Percentiles rank a stretch among this genome's conserved stretches.
Conservation (phyloP, 768 basidiomycete genomes). For the Rhodosporidiobolus sp. region DNA sequence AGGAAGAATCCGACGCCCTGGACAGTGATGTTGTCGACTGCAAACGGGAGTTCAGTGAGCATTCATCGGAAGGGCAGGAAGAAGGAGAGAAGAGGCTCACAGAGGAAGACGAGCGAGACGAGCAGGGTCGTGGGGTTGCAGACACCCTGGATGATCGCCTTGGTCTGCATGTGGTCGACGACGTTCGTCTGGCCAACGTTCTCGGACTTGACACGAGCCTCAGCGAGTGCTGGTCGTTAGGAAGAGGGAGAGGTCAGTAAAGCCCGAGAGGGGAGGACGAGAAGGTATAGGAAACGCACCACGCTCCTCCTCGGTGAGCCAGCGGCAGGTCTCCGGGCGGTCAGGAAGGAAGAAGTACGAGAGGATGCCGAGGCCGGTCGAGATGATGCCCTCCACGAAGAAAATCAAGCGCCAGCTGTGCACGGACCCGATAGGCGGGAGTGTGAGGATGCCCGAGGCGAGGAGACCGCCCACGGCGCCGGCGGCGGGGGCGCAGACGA, state of each 20-base stretch:
- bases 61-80: too few relatives aligned
- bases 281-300: not conserved
- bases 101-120: conserved; percentile 39
- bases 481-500: conserved; percentile 42
- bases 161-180: conserved; percentile 39
- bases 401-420: conserved; percentile 24
- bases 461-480: conserved; percentile 44
- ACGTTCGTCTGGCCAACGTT: conserved; percentile 39
- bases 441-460: conserved; percentile 37
- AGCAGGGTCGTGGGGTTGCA: conserved; percentile 31
- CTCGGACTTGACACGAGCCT: conserved; percentile 42
- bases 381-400: conserved; percentile 38
- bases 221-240: conserved; percentile 29
- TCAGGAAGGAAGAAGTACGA: conserved; percentile 34
- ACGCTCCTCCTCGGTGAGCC: conserved; percentile 38
- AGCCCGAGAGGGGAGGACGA: not conserved
- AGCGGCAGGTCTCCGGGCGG: conserved; percentile 29
- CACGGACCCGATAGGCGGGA: conserved; percentile 1
- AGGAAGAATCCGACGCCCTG: conserved; percentile 32
- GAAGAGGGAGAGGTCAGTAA: not conserved
- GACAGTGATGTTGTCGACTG: conserved; percentile 44
- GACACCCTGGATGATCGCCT: conserved; percentile 22
- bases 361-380: conserved; percentile 28
- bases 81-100: too few relatives aligned
- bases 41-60: too few relatives aligned